Conservation (phyloP, 768 basidiomycete species). For the Clavaria fumosa region DNA sequence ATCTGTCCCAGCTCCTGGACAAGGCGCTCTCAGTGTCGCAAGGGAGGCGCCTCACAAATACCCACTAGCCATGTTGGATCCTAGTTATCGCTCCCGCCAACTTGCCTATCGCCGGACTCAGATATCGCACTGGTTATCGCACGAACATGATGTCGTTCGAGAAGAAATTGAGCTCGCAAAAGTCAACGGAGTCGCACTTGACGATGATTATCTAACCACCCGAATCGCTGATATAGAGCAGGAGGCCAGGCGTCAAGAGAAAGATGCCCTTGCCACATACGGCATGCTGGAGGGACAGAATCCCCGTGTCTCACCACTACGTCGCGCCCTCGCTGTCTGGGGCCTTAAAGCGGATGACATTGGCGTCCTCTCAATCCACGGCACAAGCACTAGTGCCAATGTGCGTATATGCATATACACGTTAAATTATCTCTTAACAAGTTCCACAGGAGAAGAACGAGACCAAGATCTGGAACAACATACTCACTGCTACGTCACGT, state of each 20-base stretch:
- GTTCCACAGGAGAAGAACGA: slow-evolving; percentile 80
- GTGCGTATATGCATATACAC: slow-evolving; percentile 20
- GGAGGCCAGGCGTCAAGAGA: slow-evolving; percentile 85
- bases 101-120: slow-evolving; percentile 90
- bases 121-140: slow-evolving; percentile 85
- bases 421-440: slow-evolving; percentile 7
- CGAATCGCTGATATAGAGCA: slow-evolving; percentile 77
- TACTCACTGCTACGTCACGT: slow-evolving; percentile 78
- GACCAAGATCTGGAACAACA: slow-evolving; percentile 91
- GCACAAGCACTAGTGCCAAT: slow-evolving; percentile 78
- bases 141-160: slow-evolving; percentile 76
- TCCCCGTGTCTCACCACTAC: slow-evolving; percentile 76
- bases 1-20: slow-evolving; percentile 92
- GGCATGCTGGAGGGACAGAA: slow-evolving; percentile 90
- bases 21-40: slow-evolving; percentile 80
- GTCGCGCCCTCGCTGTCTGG: slow-evolving; percentile 94
- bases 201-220: slow-evolving; percentile 57
- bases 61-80: slow-evolving; percentile 63
- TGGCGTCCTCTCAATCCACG: slow-evolving; percentile 79
- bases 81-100: slow-evolving; percentile 86
- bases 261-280: slow-evolving; percentile 81
- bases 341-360: slow-evolving; percentile 88
- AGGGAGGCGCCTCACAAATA: slow-evolving; percentile 70
- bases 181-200: slow-evolving; percentile 31
- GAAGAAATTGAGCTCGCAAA: slow-evolving; percentile 58